phyloP scores from a whole-genome alignment of 2,329 filamentous ascomycete genomes.

The Aspergillus novoparasiticus region DNA sequence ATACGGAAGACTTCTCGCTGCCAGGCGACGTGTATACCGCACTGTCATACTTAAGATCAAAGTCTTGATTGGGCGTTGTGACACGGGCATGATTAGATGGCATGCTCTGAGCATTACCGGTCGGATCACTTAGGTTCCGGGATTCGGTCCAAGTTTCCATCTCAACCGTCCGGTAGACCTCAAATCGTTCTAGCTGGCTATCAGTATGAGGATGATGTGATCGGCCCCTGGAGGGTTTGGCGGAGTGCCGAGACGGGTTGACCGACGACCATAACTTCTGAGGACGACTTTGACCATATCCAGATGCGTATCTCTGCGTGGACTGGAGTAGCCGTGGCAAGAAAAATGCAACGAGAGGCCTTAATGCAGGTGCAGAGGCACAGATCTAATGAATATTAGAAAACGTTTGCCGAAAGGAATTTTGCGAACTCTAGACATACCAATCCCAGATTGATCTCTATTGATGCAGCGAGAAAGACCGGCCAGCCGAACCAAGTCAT shows the following conservation, averaged over 20 bases:
- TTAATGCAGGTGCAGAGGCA: conserved; percentile 39
- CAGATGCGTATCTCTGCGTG: conserved; percentile 24
- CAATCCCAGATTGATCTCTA: conserved; percentile 40
- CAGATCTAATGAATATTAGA: conserved; percentile 32
- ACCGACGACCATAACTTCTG: conserved; percentile 27
- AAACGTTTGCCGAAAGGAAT: not conserved
- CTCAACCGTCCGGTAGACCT: conserved; percentile 39
- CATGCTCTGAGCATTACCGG: conserved; percentile 21
- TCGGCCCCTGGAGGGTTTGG: conserved; percentile 13
- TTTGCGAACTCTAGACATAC: conserved; percentile 24
- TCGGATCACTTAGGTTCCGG: conserved; percentile 15
- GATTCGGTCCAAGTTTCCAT: conserved; percentile 37
- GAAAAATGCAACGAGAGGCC: conserved; percentile 37
- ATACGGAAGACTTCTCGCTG: conserved; percentile 24
- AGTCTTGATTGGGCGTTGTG: conserved; percentile 14
- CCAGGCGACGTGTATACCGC: conserved; percentile 24
- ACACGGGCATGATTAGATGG: conserved; percentile 19
- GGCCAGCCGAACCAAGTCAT: conserved; percentile 40
- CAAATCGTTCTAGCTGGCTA: conserved; percentile 23
- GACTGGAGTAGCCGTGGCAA: conserved; percentile 35
- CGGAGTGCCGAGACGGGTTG: conserved; percentile 25
- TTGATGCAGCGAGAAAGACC: conserved; percentile 30
- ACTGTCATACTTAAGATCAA: conserved; percentile 23
- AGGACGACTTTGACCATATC: conserved; percentile 20
- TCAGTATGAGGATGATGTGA: conserved; percentile 22